Conservation (phyloP, 1,139 yeast species). For the Pichia norvegensis region DNA sequence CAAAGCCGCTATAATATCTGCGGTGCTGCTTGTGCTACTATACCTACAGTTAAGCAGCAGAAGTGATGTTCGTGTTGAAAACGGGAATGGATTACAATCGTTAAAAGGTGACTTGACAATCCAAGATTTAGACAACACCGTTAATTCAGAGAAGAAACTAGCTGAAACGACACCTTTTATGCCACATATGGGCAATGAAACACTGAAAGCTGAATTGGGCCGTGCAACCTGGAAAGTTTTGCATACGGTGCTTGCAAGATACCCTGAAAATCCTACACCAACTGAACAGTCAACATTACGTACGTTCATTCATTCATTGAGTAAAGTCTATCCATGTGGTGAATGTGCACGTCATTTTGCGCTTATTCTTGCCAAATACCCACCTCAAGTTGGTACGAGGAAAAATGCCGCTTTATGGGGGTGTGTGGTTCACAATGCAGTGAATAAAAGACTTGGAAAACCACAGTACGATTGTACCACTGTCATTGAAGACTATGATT, state of each 20-base stretch:
- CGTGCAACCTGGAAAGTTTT: conserved; percentile 85
- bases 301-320: conserved; percentile 48
- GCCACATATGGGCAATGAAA: conserved; percentile 76
- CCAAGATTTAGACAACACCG: background rate
- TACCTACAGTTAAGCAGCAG: conserved; percentile 2
- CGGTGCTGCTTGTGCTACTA: background rate
- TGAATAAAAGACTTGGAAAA: conserved; percentile 65
- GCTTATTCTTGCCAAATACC: conserved; percentile 54
- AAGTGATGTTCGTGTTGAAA: background rate
- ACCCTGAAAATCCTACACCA: conserved; percentile 70
- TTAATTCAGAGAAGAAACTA: background rate
- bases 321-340: conserved; percentile 84
- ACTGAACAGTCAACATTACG: conserved; percentile 56
- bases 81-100: background rate
- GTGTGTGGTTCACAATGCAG: conserved; percentile 85
- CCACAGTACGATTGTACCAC: conserved; percentile 74
- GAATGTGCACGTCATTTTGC: conserved; percentile 93
- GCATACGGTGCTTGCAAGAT: conserved; percentile 86
- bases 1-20: background rate
- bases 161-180: conserved; percentile 40
- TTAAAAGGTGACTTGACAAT: background rate
- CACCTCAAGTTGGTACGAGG: conserved; percentile 77
- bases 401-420: conserved; percentile 94
- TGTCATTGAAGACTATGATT: conserved; percentile 83
- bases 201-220: conserved; percentile 66